Evolutionary conservation across 352 stramenopile genomes (phyloP), one percentile per base, ranked within the genome.

Genomic region (Albugo laibachii): DNA sequence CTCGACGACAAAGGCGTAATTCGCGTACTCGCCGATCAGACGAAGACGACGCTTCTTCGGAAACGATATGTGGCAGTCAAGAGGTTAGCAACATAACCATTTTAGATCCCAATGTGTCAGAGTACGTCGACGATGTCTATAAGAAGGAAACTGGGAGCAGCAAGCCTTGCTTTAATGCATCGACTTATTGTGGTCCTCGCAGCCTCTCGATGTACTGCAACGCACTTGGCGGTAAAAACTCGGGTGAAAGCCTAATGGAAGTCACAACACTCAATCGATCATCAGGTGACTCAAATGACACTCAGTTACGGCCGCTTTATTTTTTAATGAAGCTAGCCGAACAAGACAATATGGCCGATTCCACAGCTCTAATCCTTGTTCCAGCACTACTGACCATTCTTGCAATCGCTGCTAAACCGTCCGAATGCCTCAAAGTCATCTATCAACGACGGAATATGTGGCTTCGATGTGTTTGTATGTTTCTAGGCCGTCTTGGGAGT

Each of bases 311-410:
- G 16, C 74, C 71, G 19, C 54, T 91, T 1, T 91, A 91, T 43
- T 91, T 87, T 54, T 58, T 87, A 12, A 91, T 91, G 74, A 91
- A 91, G 41, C 59, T 91, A 2, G 78, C 78, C 0, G 78, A 91
- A 47, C 78, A 91, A 56, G 78, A 91, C 55, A 87, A 87, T 42
- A 91, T 91, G 78, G 78, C 78, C 1, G 78, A 91, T 47, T 87
- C 78, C 35, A 88, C 74, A 0, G 78, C 78, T 5, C 65, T 91
- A 10, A 84, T 91, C 49, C 57, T 91, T 24, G 78, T 91, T 15
- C 78, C 78, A 35, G 85, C 78, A 13, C 54, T 91, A 15, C 40
- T 91, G 24, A 85, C 77, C 16, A 51, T 86, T 16, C 57, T 88
- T 2, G 69, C 75, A 0, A 69, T 82, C 19, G 78, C 88, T 16